Percentiles rank a stretch among this genome's conserved stretches.
These are phyloP conservation scores for Isabelozyma heimii DNA, from an alignment of 805 yeast species.

Conservation along the genomic window DNA sequence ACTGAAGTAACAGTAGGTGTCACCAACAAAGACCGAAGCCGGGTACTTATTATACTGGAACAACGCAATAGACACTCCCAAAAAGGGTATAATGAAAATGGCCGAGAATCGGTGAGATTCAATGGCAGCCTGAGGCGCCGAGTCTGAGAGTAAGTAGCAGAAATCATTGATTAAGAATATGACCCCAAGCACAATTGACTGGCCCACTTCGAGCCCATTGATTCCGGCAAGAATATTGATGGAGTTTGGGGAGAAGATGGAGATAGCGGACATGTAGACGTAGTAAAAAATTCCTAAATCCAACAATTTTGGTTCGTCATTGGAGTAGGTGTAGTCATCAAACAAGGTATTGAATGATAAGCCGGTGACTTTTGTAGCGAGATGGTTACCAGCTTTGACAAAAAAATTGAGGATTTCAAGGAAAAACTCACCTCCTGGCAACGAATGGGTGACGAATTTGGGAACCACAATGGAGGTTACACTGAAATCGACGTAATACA, in stretches of 20 bases:
- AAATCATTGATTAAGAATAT: conserved; percentile 74
- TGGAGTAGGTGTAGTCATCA: conserved; percentile 33
- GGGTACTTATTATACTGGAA: conserved; percentile 87
- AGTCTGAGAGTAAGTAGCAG: conserved; percentile 53
- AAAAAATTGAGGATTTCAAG: conserved; percentile 17
- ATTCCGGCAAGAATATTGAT: conserved; percentile 95
- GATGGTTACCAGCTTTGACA: conserved; percentile 27
- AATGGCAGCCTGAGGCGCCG: conserved; percentile 51
- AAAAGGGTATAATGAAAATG: conserved; percentile 76
- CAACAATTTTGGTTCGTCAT: conserved; percentile 45
- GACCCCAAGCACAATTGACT: conserved; percentile 73
- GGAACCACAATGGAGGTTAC: conserved; percentile 88
- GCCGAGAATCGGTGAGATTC: conserved; percentile 83
- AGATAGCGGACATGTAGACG: conserved; percentile 83
- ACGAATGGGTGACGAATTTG: conserved; percentile 46
- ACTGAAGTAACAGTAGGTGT: conserved; percentile 94
- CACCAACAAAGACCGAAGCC: conserved; percentile 93
- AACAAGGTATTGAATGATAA: conserved; percentile 36
- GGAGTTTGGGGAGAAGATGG: conserved; percentile 94
- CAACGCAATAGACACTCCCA: conserved; percentile 79
- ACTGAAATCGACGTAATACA: conserved; percentile 91
- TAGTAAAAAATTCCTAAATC: conserved; percentile 83
- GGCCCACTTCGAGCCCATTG: conserved; percentile 96
- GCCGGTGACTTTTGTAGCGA: conserved; percentile 32
- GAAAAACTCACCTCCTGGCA: conserved; percentile 22